Conservation (phyloP, 2,329 filamentous ascomycete genomes). For the Botrytis galanthina region DNA sequence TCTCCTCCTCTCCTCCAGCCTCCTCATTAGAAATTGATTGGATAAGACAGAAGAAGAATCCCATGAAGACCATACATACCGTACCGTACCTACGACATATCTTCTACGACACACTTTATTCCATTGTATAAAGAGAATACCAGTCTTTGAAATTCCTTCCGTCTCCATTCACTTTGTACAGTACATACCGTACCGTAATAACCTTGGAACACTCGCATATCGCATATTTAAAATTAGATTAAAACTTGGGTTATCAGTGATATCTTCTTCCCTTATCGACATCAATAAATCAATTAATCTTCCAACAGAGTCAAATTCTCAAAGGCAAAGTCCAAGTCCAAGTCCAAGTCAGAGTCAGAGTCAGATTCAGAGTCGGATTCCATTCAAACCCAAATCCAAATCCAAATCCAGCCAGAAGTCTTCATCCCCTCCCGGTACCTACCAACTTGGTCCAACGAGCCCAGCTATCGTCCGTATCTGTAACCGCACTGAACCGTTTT, state of each 20-base stretch:
- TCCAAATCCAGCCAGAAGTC: neutral
- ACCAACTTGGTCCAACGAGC: neutral
- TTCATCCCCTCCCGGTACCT: neutral
- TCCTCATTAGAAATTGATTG: neutral
- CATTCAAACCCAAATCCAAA: neutral
- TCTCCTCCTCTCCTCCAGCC: neutral
- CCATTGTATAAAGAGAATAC: neutral
- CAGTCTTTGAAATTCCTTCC: neutral
- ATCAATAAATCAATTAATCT: neutral
- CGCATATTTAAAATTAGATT: neutral
- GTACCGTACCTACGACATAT: neutral
- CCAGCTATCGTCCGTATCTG: neutral
- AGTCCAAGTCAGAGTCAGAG: neutral
- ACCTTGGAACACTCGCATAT: neutral
- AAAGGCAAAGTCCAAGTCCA: neutral
- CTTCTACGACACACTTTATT: neutral
- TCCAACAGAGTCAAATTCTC: neutral
- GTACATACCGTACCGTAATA: neutral
- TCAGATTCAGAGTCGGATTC: no score
- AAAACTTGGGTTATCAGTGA: neutral
- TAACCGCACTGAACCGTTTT: constrained; percentile 12
- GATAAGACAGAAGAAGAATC: neutral
- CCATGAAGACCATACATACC: neutral
- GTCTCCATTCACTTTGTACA: neutral
- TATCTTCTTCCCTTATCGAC: neutral